phyloP scores from a whole-genome alignment of 257 asterid species.

The Plectranthus barbatus region DNA sequence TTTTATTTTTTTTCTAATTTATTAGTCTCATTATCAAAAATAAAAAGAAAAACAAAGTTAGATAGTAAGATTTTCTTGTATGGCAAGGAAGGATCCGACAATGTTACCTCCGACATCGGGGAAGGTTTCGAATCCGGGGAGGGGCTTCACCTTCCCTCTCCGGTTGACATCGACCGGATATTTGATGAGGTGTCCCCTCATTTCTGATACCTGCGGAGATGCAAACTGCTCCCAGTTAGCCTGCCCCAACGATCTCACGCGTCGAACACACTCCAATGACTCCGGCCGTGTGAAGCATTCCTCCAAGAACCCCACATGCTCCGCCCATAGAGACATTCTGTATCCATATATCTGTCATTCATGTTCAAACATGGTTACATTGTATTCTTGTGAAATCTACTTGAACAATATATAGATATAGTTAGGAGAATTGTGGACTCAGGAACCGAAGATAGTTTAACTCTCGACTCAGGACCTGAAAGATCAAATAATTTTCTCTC shows the following conservation, averaged over 20 bases:
- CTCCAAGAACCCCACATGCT: conserved; percentile 80
- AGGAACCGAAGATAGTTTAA: too few relatives aligned
- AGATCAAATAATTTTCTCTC: too few relatives aligned
- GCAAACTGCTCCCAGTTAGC: conserved; percentile 77
- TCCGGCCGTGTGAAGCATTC: conserved; percentile 79
- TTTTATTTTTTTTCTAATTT: too few relatives aligned
- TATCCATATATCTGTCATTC: conserved; percentile 79
- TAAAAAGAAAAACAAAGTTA: conserved; percentile 7
- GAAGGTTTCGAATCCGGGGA: conserved; percentile 62
- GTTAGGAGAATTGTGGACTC: too few relatives aligned
- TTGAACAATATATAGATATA: too few relatives aligned
- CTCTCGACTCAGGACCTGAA: too few relatives aligned
- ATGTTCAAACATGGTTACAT: background rate
- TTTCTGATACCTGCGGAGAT: conserved; percentile 57
- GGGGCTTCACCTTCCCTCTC: conserved; percentile 65
- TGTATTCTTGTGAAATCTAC: too few relatives aligned
- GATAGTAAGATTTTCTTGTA: conserved; percentile 89
- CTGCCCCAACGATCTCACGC: conserved; percentile 73
- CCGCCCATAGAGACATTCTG: conserved; percentile 98
- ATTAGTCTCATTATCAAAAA: too few relatives aligned
- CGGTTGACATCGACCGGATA: conserved; percentile 89
- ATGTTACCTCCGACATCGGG: conserved; percentile 95
- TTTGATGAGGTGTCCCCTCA: conserved; percentile 84
- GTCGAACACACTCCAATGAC: conserved; percentile 75
- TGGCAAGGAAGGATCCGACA: conserved; percentile 73